Conservation (phyloP, 768 basidiomycete species). For the Lyophyllum decastes region DNA sequence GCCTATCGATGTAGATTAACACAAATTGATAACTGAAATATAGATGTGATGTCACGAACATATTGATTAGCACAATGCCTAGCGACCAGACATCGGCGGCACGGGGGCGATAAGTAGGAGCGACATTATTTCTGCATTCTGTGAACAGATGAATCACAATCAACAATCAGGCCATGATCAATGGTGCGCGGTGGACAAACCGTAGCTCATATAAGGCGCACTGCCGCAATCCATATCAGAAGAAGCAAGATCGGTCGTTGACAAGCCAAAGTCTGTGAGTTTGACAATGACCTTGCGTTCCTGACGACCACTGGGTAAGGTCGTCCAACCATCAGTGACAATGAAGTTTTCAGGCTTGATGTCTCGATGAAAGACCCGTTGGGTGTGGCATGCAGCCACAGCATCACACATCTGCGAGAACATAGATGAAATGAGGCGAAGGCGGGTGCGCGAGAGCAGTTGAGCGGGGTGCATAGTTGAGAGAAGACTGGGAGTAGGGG, state of each 20-base stretch:
- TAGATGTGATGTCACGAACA: conserved; percentile 54
- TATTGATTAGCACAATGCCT: conserved; percentile 98
- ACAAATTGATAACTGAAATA: not conserved
- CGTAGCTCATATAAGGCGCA: conserved; percentile 98
- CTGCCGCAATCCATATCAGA: conserved; percentile 99
- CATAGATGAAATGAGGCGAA: conserved; percentile 95
- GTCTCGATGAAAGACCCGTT: conserved; percentile 92
- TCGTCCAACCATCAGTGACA: conserved; percentile 78
- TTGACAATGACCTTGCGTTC: conserved; percentile 95
- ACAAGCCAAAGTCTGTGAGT: conserved; percentile 94
- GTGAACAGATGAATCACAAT: conserved; percentile 11
- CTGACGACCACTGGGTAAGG: conserved; percentile 52
- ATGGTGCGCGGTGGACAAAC: conserved; percentile 43
- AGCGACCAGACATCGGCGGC: conserved; percentile 99
- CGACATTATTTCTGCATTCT: conserved; percentile 98
- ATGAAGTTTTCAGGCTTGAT: conserved; percentile 99
- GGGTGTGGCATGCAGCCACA: conserved; percentile 90
- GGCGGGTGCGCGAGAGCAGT: conserved; percentile 82
- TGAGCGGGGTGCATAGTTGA: conserved; percentile 79
- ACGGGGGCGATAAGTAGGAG: conserved; percentile 90
- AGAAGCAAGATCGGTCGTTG: conserved; percentile 84
- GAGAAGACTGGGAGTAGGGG: conserved; percentile 91
- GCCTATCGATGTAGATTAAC: conserved; percentile 43
- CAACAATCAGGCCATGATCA: conserved; percentile 15
- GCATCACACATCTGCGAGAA: conserved; percentile 99